phyloP scores from a whole-genome alignment of 129 eudicot genomes.

The Arctium lappa region DNA sequence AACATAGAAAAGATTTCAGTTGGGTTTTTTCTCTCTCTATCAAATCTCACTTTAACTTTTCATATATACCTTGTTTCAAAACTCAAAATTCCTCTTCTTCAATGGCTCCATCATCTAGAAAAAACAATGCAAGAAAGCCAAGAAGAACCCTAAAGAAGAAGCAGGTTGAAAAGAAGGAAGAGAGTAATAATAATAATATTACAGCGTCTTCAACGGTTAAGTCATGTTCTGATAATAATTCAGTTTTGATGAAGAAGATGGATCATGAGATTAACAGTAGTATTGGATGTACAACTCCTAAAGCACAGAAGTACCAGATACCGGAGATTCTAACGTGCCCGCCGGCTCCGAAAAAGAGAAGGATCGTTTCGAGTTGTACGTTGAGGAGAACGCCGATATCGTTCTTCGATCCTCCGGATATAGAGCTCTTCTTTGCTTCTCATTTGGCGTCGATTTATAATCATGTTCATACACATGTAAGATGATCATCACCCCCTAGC shows the following conservation, averaged over 20 bases:
- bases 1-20: conserved; percentile 17
- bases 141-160: conserved; percentile 34
- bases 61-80: neutral
- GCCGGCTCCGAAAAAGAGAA: conserved; percentile 78
- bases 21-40: neutral
- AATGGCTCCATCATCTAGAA: conserved; percentile 70
- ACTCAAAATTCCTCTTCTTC: neutral
- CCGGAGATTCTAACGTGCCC: conserved; percentile 79
- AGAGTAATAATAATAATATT: neutral
- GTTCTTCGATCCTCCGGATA: conserved; percentile 67
- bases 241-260: neutral
- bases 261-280: conserved; percentile 14
- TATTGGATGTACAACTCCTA: conserved; percentile 73
- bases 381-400: conserved; percentile 49
- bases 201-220: neutral
- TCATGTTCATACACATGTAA: conserved; percentile 42
- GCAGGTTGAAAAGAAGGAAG: conserved; percentile 21
- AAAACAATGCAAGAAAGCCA: conserved; percentile 30
- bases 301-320: conserved; percentile 58
- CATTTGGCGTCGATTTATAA: conserved; percentile 37
- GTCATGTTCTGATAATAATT: conserved; percentile 11
- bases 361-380: conserved; percentile 27
- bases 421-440: conserved; percentile 72
- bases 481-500: conserved; percentile 22
- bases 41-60: neutral